These are phyloP conservation scores for Pythium guiyangense DNA, from an alignment of 352 stramenopile species.

Conservation along the genomic window DNA sequence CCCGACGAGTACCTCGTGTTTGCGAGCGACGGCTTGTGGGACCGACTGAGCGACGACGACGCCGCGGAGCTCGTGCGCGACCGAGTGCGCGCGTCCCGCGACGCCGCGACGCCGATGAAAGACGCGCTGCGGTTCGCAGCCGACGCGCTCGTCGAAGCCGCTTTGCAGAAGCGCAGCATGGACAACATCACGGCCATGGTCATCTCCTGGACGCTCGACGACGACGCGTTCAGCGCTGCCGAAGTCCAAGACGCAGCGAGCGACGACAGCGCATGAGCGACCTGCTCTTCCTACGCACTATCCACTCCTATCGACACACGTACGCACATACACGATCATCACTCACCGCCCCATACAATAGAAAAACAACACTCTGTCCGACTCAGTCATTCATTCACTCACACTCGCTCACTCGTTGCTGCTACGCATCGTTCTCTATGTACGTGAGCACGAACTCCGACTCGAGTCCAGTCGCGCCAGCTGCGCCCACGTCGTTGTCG, in stretches of 20 bases:
- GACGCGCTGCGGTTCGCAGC: conserved; percentile 55
- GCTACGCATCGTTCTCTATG: conserved; percentile 15
- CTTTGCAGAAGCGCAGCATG: conserved; percentile 64
- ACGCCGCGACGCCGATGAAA: conserved; percentile 24
- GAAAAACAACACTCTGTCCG: background rate
- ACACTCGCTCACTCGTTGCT: too few relatives aligned
- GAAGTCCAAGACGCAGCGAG: conserved; percentile 13
- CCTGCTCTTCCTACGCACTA: too few relatives aligned
- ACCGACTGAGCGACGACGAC: conserved; percentile 68
- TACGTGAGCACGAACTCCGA: conserved; percentile 18
- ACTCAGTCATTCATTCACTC: background rate
- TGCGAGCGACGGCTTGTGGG: conserved; percentile 76
- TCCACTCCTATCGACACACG: conserved; percentile 1
- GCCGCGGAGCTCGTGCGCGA: conserved; percentile 47
- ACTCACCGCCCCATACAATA: background rate
- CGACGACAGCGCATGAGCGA: conserved; percentile 2
- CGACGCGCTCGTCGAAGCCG: conserved; percentile 59
- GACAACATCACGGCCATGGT: conserved; percentile 85
- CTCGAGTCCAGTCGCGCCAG: background rate
- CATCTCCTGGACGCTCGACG: conserved; percentile 39
- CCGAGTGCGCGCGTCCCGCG: conserved; percentile 36
- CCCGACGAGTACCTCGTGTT: conserved; percentile 62
- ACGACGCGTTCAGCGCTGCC: conserved; percentile 14
- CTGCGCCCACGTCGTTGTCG: conserved; percentile 5
- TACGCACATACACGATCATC: background rate